phyloP scores from a whole-genome alignment of 768 basidiomycete genomes.

The Naematelia encephala region DNA sequence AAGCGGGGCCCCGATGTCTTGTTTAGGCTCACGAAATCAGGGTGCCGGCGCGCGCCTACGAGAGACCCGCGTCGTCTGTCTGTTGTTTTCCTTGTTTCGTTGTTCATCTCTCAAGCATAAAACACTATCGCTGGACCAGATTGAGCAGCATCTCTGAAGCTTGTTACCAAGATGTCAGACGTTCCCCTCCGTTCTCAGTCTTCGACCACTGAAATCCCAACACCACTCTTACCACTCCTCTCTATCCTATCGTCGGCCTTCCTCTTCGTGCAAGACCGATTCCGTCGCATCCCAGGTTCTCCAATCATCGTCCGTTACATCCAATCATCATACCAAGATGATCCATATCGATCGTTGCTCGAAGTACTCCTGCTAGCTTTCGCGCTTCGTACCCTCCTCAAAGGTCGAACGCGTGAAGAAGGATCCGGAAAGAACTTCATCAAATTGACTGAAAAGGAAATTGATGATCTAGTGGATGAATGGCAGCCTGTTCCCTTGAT shows the following conservation, averaged over 20 bases:
- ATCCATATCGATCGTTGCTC: conserved; percentile 84
- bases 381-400: conserved; percentile 82
- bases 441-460: conserved; percentile 90
- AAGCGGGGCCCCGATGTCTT: too few species aligned
- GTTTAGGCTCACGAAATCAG: too few species aligned
- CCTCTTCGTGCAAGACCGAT: conserved; percentile 61
- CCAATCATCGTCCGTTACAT: conserved; percentile 70
- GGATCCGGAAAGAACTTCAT: conserved; percentile 83
- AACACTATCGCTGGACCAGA: too few species aligned
- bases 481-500: conserved; percentile 85
- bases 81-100: not conserved
- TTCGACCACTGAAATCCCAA: conserved; percentile 31
- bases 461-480: conserved; percentile 92
- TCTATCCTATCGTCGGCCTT: conserved; percentile 64
- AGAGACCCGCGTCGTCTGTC: not conserved
- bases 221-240: conserved; percentile 56
- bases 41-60: not conserved
- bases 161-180: not conserved
- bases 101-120: too few species aligned
- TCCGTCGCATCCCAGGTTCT: conserved; percentile 54
- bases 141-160: too few species aligned
- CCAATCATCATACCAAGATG: conserved; percentile 83
- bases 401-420: conserved; percentile 83
- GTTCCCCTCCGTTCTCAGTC: not conserved
- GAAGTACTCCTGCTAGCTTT: conserved; percentile 85